Base-by-base conservation (phyloP, 83 land plant species). In the Diphasiastrum complanatum region DNA sequence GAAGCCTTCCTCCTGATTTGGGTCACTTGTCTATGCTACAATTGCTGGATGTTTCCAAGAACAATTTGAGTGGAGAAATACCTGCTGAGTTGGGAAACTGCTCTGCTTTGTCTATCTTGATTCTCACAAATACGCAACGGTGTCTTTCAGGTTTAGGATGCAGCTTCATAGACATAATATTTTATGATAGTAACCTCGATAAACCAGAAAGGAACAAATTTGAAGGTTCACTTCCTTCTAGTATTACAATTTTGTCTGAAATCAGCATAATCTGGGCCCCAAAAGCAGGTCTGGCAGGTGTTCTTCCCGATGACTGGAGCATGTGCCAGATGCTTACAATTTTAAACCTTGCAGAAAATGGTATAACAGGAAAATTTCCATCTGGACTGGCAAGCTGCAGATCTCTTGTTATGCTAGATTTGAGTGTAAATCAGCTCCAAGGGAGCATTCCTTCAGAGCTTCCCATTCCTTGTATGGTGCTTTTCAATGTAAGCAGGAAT, bases 401-500 rank as follows among this genome's bases (percentile, higher is more conserved):
- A 16, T 30, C 60, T 10, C 19, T 60, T 0, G 25, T 26, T 8
- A 45, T 20, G 35, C 35, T 55, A 0, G 59, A 55, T 30, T 30
- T 55, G 14, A 55, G 59, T 35, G 26, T 19, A 16, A 55, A 55
- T 30, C 34, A 27, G 59, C 59, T 55, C 11, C 16, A 25, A 6
- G 59, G 38, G 11, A 20, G 35, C 16, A 27, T 55, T 27, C 53
- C 53, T 16, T 19, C 35, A 20, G 69, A 63, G 24, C 47, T 70
- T 19, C 66, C 72, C 2, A 50, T 61, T 0, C 48, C 72, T 3
- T 69, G 72, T 24, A 51, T 69, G 57, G 55, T 48, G 47, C 37
- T 53, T 18, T 43, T 70, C 34, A 64, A 70, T 45, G 45, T 70
- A 12, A 70, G 74, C 55, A 63, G 57, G 45, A 70, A 70, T 47